phyloP scores from a whole-genome alignment of 2,329 filamentous ascomycete species.

The Aphanocladium album region DNA sequence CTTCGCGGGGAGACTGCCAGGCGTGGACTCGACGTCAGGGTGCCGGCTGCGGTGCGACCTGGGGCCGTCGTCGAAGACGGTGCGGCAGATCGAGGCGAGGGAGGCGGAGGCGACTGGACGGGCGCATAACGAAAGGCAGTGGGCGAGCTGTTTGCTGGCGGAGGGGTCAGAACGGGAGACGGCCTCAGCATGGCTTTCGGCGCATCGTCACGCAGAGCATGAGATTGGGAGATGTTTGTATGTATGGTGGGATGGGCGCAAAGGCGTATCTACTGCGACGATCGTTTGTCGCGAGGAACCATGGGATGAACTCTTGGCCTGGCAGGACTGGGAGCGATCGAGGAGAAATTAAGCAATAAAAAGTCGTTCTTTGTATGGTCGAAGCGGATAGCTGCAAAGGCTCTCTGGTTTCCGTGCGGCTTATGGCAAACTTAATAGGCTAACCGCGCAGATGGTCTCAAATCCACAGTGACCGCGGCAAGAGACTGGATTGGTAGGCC shows the following conservation, averaged over 20 bases:
- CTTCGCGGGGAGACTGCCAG: not conserved
- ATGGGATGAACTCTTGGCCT: not conserved
- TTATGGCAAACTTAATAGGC: too few relatives aligned
- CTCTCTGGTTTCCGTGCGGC: too few relatives aligned
- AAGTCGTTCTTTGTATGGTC: not conserved
- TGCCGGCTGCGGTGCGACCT: not conserved
- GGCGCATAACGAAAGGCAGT: constrained; percentile 13
- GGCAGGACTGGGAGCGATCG: not conserved
- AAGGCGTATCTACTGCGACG: not conserved
- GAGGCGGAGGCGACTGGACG: constrained; percentile 3
- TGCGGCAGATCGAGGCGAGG: constrained; percentile 4
- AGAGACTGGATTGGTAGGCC: not conserved
- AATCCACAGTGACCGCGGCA: not conserved
- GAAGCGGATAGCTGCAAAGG: not conserved
- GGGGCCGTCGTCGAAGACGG: not conserved
- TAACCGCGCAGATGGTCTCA: not conserved
- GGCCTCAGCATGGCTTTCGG: constrained; percentile 14
- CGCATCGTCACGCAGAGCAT: constrained; percentile 13
- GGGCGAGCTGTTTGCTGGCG: constrained; percentile 9
- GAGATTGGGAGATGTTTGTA: not conserved
- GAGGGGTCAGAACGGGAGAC: constrained; percentile 11
- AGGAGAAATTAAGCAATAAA: not conserved
- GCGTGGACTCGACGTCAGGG: not conserved
- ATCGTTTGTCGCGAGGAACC: not conserved
- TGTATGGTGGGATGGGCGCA: not conserved